These are phyloP conservation scores for Botrytis cinerea DNA, from an alignment of 2,329 filamentous ascomycete genomes.

Conservation along the genomic window DNA sequence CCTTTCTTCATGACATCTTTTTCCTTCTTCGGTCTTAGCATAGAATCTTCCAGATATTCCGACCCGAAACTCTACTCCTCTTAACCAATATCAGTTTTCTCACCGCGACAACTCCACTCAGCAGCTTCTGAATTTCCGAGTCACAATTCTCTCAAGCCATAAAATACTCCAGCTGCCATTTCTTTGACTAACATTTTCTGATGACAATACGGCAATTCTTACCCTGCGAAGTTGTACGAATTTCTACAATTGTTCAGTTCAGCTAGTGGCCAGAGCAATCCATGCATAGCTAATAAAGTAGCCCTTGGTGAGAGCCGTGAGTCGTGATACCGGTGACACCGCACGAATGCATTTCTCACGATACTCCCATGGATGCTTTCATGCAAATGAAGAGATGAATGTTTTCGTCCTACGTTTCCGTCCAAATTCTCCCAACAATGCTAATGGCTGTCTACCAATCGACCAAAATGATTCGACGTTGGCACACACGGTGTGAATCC, in stretches of 20 bases:
- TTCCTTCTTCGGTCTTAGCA: constrained; percentile 2
- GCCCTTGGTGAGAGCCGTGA: neutral
- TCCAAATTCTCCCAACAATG: neutral
- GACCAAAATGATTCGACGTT: neutral
- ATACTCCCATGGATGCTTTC: neutral
- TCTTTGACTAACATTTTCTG: constrained; percentile 9
- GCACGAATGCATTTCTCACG: neutral
- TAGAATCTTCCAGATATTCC: constrained; percentile 10
- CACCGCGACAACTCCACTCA: constrained; percentile 13
- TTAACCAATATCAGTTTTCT: neutral
- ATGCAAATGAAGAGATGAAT: neutral
- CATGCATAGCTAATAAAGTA: neutral
- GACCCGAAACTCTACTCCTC: neutral
- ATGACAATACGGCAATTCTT: neutral
- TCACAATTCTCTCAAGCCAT: neutral
- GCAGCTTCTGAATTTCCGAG: neutral
- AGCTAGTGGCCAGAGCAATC: neutral
- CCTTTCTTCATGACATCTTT: neutral
- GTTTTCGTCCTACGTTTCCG: neutral
- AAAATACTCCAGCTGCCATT: neutral
- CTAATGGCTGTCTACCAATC: neutral
- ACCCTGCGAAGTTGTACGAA: neutral
- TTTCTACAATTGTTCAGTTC: neutral
- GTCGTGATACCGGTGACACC: constrained; percentile 8
- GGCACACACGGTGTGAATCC: neutral